Percentiles rank a stretch among this genome's conserved stretches.
Evolutionary conservation across 495 filamentous ascomycete species (phyloP).

Genomic region (Penicillium cosmopolitanum): DNA sequence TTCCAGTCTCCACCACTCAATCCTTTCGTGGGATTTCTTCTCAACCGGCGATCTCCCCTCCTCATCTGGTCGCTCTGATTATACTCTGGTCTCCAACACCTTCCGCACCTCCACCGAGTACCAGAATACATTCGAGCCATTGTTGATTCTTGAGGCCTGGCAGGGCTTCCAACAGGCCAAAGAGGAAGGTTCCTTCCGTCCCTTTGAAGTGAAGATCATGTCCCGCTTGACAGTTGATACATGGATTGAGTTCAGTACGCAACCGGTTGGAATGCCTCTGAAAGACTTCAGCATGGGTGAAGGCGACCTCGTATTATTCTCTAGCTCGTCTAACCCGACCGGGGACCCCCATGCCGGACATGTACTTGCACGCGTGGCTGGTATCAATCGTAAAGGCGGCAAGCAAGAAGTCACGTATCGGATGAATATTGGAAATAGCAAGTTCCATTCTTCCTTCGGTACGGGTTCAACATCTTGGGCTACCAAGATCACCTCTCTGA

Average conservation of each 20-base stretch:
- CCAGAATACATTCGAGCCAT: slow-evolving; percentile 85
- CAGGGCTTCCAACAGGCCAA: slow-evolving; percentile 87
- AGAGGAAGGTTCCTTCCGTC: slow-evolving; percentile 78
- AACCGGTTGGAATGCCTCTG: slow-evolving; percentile 67
- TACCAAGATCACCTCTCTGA: slow-evolving; percentile 85
- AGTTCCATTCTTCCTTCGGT: slow-evolving; percentile 53
- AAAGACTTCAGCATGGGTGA: slow-evolving; percentile 76
- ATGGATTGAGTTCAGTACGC: slow-evolving; percentile 87
- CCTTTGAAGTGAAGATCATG: slow-evolving; percentile 81
- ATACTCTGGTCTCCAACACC: slow-evolving; percentile 71
- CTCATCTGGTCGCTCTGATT: slow-evolving; percentile 65
- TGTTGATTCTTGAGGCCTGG: slow-evolving; percentile 94
- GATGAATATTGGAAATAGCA: slow-evolving; percentile 63
- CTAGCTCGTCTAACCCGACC: slow-evolving; percentile 67
- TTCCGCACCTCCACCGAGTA: slow-evolving; percentile 79
- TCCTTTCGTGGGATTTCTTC: slow-evolving; percentile 93
- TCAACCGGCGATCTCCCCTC: slow-evolving; percentile 84
- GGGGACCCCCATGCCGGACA: slow-evolving; percentile 66
- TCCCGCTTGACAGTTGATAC: slow-evolving; percentile 88
- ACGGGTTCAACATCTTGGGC: slow-evolving; percentile 69
- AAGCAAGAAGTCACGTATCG: slow-evolving; percentile 82
- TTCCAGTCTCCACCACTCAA: slow-evolving; percentile 77
- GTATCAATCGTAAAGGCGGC: slow-evolving; percentile 76
- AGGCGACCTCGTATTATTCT: slow-evolving; percentile 87
- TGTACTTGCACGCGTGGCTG: slow-evolving; percentile 82